Percentiles rank a stretch among this genome's conserved stretches.
Evolutionary conservation across 2,329 filamentous ascomycete species (phyloP).

Genomic region (Aspergillus fijiensis): DNA sequence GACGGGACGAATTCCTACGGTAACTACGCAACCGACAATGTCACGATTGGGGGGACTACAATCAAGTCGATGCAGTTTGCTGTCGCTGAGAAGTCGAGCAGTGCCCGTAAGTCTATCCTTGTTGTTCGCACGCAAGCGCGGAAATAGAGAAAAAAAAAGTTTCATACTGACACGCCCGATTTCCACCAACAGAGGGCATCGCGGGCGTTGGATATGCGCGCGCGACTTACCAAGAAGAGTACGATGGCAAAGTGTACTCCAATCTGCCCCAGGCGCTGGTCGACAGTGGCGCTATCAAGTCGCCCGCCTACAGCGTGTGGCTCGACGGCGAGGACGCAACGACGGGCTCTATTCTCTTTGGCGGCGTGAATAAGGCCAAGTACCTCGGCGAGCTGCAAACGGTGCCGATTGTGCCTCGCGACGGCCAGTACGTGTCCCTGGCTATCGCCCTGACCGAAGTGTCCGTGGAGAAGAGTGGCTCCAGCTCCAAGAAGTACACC

Average conservation of each 20-base stretch:
- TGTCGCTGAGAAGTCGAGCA: conserved; percentile 7
- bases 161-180: not conserved
- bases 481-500: conserved; percentile 18
- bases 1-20: conserved; percentile 73
- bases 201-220: conserved; percentile 72
- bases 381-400: conserved; percentile 62
- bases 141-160: not conserved
- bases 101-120: conserved; percentile 53
- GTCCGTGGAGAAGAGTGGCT: conserved; percentile 13
- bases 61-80: conserved; percentile 15
- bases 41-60: conserved; percentile 8
- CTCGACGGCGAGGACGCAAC: conserved; percentile 65
- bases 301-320: conserved; percentile 69
- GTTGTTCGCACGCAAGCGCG: conserved; percentile 53
- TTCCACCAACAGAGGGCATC: conserved; percentile 50
- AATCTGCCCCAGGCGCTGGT: conserved; percentile 67
- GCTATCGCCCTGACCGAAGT: conserved; percentile 65
- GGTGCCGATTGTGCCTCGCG: conserved; percentile 59
- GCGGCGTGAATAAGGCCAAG: conserved; percentile 65
- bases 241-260: conserved; percentile 33
- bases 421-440: conserved; percentile 58
- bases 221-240: conserved; percentile 63
- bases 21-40: conserved; percentile 60
- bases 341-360: conserved; percentile 67
- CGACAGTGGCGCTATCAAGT: conserved; percentile 58